A percentile compares a stretch with the other conserved stretches of the same genome.
Evolutionary conservation across 371 early-diverging fungal genomes (phyloP).

Genomic region (Rhizopus arrhizus): DNA sequence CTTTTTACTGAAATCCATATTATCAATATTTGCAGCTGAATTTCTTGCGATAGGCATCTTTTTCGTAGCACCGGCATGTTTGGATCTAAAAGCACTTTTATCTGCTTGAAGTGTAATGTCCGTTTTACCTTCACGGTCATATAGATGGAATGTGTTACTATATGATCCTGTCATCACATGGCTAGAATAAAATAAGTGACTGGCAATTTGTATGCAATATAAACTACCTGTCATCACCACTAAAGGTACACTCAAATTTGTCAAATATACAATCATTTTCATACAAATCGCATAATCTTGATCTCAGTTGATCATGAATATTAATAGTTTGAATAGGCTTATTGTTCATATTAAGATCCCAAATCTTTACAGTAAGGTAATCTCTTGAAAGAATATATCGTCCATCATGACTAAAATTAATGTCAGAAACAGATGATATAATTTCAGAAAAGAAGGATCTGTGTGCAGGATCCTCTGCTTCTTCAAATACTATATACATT

Average conservation of each 20-base stretch:
- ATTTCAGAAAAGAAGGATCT: constrained; percentile 98
- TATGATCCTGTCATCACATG: constrained; percentile 94
- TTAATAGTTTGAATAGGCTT: constrained; percentile 92
- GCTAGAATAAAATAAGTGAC: constrained; percentile 31
- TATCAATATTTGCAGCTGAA: constrained; percentile 75
- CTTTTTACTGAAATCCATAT: constrained; percentile 92
- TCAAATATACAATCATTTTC: constrained; percentile 99
- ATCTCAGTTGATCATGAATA: constrained; percentile 92
- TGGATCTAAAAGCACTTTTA: constrained; percentile 95
- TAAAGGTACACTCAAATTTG: constrained; percentile 97
- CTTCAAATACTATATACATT: constrained; percentile 83
- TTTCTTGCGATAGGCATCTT: constrained; percentile 54
- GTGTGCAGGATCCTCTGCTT: constrained; percentile 88
- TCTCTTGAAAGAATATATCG: constrained; percentile 96
- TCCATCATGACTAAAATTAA: constrained; percentile 94
- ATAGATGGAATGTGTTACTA: constrained; percentile 95
- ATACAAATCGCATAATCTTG: constrained; percentile 95
- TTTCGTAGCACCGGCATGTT: constrained; percentile 67
- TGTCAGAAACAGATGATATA: constrained; percentile 95
- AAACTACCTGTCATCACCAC: constrained; percentile 79
- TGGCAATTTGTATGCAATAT: no score
- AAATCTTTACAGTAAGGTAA: constrained; percentile 94
- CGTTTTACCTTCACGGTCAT: constrained; percentile 69
- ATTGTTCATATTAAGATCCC: constrained; percentile 97
- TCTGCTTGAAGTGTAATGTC: constrained; percentile 95